Evolutionary conservation across 2,329 filamentous ascomycete species (phyloP).

Genomic region (Lachnellula subtilissima): DNA sequence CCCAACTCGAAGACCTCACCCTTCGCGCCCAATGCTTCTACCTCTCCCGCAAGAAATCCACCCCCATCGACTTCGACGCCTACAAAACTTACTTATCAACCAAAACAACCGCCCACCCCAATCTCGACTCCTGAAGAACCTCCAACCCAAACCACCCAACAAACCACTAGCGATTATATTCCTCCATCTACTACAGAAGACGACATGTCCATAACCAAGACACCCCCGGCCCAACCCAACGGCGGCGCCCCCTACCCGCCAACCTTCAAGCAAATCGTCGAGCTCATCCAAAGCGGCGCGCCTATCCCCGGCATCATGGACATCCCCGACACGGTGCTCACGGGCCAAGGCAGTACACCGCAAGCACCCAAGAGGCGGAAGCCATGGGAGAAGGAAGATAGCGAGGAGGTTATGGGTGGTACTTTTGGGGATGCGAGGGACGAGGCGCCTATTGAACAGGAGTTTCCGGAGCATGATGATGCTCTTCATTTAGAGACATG

Average conservation of each 20-base stretch:
- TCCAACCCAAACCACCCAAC: slow-evolving; percentile 1
- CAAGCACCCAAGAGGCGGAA: slow-evolving; percentile 42
- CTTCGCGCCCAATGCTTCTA: slow-evolving; percentile 68
- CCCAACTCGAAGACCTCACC: slow-evolving; percentile 52
- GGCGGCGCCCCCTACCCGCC: slow-evolving; percentile 67
- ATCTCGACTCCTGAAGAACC: slow-evolving; percentile 1
- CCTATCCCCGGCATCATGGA: slow-evolving; percentile 83
- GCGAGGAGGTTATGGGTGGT: slow-evolving; percentile 23
- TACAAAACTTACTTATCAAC: slow-evolving; percentile 59
- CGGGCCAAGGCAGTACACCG: slow-evolving; percentile 55
- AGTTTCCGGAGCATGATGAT: slow-evolving; percentile 21
- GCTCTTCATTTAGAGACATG: neutral
- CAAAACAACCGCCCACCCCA: slow-evolving; percentile 12
- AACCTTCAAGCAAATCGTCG: slow-evolving; percentile 79
- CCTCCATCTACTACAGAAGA: no score
- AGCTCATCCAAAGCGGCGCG: slow-evolving; percentile 75
- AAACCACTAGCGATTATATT: neutral
- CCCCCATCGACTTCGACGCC: slow-evolving; percentile 57
- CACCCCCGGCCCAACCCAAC: neutral
- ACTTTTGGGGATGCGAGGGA: slow-evolving; percentile 29
- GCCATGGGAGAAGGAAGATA: slow-evolving; percentile 72
- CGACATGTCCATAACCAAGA: no score
- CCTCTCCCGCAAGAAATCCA: slow-evolving; percentile 45
- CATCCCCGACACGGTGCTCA: slow-evolving; percentile 73
- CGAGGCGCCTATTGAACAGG: slow-evolving; percentile 23